Evolutionary conservation across 345 rosid genomes (phyloP).

Genomic region (Pelargonium nanum): DNA sequence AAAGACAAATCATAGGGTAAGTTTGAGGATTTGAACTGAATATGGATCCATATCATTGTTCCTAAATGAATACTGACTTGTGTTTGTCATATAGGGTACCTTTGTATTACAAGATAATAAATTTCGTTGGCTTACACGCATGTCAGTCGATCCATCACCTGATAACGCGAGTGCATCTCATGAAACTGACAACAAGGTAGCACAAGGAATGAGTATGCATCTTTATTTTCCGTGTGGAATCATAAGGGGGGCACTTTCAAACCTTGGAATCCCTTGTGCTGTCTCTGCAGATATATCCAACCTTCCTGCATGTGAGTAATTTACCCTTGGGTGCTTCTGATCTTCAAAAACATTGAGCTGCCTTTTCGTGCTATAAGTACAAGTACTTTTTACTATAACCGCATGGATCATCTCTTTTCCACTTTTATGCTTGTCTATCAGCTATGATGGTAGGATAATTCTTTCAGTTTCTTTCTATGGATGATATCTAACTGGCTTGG

Average conservation of each 20-base stretch:
- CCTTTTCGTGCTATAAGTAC: no score
- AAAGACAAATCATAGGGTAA: slow-evolving; percentile 91
- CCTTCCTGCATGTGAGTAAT: slow-evolving; percentile 82
- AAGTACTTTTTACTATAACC: no score
- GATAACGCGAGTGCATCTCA: slow-evolving; percentile 32
- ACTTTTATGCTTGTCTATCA: no score
- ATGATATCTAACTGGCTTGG: background rate
- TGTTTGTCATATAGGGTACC: slow-evolving; percentile 60
- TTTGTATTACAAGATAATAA: slow-evolving; percentile 94
- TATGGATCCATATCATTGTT: background rate
- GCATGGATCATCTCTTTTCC: no score
- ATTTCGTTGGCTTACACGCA: slow-evolving; percentile 79
- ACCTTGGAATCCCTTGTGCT: slow-evolving; percentile 90
- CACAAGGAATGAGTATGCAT: slow-evolving; percentile 76
- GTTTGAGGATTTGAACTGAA: background rate
- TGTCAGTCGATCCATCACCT: slow-evolving; percentile 48
- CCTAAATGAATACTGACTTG: background rate
- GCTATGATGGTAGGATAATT: no score
- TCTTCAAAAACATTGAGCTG: background rate
- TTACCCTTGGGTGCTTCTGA: background rate
- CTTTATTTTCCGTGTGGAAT: slow-evolving; percentile 93
- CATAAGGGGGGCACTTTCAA: slow-evolving; percentile 91
- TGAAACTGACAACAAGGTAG: slow-evolving; percentile 60
- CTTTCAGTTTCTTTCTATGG: no score
- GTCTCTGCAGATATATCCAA: slow-evolving; percentile 92